Base-by-base conservation (phyloP, 2,329 filamentous ascomycete genomes). In the Neocucurbitaria cava region DNA sequence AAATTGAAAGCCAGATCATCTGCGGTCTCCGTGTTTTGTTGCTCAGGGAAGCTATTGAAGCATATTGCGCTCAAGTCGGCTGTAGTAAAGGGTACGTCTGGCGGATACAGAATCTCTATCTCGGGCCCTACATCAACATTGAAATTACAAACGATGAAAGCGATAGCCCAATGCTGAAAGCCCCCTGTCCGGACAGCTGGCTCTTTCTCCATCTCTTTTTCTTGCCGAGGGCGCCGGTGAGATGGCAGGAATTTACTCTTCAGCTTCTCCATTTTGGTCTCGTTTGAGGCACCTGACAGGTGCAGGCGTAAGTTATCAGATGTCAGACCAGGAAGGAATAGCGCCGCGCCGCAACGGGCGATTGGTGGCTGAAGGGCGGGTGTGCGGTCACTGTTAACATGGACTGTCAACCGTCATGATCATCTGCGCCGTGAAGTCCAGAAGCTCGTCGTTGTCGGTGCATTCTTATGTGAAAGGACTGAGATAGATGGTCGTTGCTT, bases 21-120 rank as follows among this genome's bases (percentile, higher is more conserved):
- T 11, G 66, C 67, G 0, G 72, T 75, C 48, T 78, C 76, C 3
- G 72, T 72, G 46, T 77, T 77, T 44, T 78, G 76, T 44, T 77
- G 73, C 52, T 78, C 76, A 3, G 76, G 76, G 46, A 78, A 78
- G 63, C 76, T 76, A 50, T 78, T 77, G 67, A 78, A 78, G 59
- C 75, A 77, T 52, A 78, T 78, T 8, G 76, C 75, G 44, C 69
- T 74, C 20, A 78, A 60, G 54, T 78, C 76, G 24, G 67, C 54
- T 23, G 67, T 66, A n/a, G 71, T 72, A 38, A 78, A 77, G 5
- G 69, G 58, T 11, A 73, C 69, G 45, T 71, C 69, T 44, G 74
- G 72, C 7, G 76, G 76, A 52, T 77, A 78, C n/a, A 78, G 57
- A 36, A 77, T 68, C 49, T 78, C 75, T 44, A 78, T 69, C 59